Evolutionary conservation across 495 filamentous ascomycete genomes (phyloP).

Genomic region (Cairneyella variabilis): DNA sequence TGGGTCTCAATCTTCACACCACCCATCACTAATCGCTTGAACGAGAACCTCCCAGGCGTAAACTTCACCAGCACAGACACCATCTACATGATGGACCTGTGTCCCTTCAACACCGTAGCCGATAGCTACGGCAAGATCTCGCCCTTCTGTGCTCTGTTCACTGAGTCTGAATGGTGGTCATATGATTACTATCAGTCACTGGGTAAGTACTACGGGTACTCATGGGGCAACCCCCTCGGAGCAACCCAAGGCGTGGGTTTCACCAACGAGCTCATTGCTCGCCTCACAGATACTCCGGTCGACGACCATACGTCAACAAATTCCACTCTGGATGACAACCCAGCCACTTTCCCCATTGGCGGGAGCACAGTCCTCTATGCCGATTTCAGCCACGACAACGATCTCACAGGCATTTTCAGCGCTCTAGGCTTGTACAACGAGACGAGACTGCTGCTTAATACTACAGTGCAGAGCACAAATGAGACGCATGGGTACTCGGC

Average conservation of each 20-base stretch:
- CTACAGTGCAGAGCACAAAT: slow-evolving; percentile 39
- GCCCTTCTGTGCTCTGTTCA: slow-evolving; percentile 71
- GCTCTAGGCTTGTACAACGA: slow-evolving; percentile 71
- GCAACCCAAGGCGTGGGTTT: slow-evolving; percentile 81
- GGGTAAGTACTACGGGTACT: slow-evolving; percentile 77
- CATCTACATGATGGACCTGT: slow-evolving; percentile 77
- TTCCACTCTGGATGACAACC: slow-evolving; percentile 59
- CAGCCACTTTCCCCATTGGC: slow-evolving; percentile 64
- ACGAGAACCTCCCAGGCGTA: slow-evolving; percentile 54
- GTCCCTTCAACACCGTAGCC: slow-evolving; percentile 74
- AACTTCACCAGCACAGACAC: slow-evolving; percentile 55
- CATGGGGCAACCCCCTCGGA: slow-evolving; percentile 69
- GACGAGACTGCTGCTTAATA: slow-evolving; percentile 44
- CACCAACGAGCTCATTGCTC: slow-evolving; percentile 79
- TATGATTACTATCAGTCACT: slow-evolving; percentile 77
- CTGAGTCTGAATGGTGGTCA: slow-evolving; percentile 58
- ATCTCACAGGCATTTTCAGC: slow-evolving; percentile 67
- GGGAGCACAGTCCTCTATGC: slow-evolving; percentile 57
- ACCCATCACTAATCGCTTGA: slow-evolving; percentile 58
- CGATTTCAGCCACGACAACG: slow-evolving; percentile 87
- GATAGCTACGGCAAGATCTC: slow-evolving; percentile 39
- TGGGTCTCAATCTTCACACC: slow-evolving; percentile 58
- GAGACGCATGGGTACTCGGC: slow-evolving; percentile 54
- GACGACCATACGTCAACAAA: slow-evolving; percentile 68
- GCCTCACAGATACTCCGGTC: slow-evolving; percentile 64